phyloP scores from a whole-genome alignment of 306 rosid species.

The Macrotyloma uniflorum region DNA sequence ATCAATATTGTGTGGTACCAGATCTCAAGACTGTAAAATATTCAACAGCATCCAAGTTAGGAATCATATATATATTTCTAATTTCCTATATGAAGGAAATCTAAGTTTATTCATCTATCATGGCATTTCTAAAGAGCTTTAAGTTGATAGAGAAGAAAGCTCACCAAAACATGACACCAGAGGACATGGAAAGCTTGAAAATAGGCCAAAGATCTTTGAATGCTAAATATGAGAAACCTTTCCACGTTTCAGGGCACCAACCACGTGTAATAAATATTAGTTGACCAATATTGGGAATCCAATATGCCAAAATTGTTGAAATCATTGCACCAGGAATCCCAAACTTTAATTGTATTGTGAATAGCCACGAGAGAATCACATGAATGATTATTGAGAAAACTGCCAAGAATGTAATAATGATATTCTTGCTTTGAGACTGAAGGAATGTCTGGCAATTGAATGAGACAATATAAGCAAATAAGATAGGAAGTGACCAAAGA shows the following conservation, averaged over 20 bases:
- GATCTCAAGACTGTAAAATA: slow-evolving; percentile 49
- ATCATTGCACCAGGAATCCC: slow-evolving; percentile 54
- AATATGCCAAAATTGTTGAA: slow-evolving; percentile 37
- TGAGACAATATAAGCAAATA: slow-evolving; percentile 42
- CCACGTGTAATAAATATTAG: slow-evolving; percentile 51
- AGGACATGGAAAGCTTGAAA: slow-evolving; percentile 56
- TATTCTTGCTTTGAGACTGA: slow-evolving; percentile 60
- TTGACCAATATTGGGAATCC: slow-evolving; percentile 50
- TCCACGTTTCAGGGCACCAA: slow-evolving; percentile 54
- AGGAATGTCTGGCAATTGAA: slow-evolving; percentile 53
- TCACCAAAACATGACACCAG: slow-evolving; percentile 60
- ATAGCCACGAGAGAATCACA: slow-evolving; percentile 44
- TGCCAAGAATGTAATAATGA: slow-evolving; percentile 48
- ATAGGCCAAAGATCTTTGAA: slow-evolving; percentile 61
- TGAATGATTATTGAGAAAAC: slow-evolving; percentile 40
- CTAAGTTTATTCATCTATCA: neutral
- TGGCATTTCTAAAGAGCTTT: neutral
- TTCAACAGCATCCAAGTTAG: neutral
- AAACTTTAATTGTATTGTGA: slow-evolving; percentile 28
- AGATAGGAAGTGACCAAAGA: slow-evolving; percentile 35
- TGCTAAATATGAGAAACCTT: slow-evolving; percentile 52
- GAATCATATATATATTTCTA: no score
- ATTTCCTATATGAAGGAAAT: neutral
- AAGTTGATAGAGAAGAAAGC: no score
- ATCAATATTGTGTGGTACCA: slow-evolving; percentile 58